Evolutionary conservation across 179 eudicot genomes (phyloP).

Genomic region (Monotropa hypopitys): DNA sequence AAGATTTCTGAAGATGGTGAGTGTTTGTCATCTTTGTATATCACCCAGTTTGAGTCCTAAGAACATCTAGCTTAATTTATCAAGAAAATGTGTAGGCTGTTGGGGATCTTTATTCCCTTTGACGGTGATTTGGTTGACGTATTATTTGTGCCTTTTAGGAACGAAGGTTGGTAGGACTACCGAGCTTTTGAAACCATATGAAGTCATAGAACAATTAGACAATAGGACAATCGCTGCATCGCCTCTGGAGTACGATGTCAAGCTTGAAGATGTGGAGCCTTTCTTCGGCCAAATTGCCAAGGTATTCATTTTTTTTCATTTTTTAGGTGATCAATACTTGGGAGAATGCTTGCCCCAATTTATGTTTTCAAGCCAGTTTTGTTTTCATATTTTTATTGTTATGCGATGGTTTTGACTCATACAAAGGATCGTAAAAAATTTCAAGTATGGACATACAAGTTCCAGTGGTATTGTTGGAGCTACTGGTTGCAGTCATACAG

Average conservation of each 20-base stretch:
- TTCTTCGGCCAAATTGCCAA: conserved; percentile 67
- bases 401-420: background rate
- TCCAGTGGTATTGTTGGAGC: background rate
- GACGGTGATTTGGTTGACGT: background rate
- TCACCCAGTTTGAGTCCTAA: background rate
- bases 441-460: background rate
- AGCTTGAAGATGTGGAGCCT: conserved; percentile 78
- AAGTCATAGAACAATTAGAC: conserved; percentile 73
- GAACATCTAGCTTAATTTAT: background rate
- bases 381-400: background rate
- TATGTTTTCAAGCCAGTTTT: background rate
- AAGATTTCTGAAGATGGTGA: conserved; percentile 88
- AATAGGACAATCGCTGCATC: conserved; percentile 80
- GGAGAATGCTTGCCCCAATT: background rate
- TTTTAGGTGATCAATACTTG: background rate
- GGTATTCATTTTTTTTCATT: conserved; percentile 22
- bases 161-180: conserved; percentile 70
- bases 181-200: conserved; percentile 48
- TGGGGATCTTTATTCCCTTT: background rate
- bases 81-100: background rate
- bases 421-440: background rate
- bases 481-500: background rate
- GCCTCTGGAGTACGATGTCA: conserved; percentile 66
- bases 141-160: conserved; percentile 30
- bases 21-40: conserved; percentile 2